phyloP scores from a whole-genome alignment of 345 rosid species.

The Eucalyptus shirleyi region DNA sequence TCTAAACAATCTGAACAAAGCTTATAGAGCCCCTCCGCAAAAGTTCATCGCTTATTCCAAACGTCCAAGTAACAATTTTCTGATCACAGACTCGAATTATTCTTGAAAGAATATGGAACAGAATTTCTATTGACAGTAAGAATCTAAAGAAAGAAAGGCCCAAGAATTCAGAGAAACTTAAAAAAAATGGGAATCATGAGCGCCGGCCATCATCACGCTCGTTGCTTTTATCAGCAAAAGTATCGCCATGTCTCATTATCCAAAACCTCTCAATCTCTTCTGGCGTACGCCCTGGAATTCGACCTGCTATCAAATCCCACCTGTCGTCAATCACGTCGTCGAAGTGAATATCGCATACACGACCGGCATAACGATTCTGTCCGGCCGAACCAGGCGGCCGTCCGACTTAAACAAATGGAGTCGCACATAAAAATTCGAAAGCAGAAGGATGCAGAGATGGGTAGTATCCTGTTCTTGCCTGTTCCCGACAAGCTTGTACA shows the following conservation, averaged over 20 bases:
- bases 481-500: slow-evolving; percentile 57
- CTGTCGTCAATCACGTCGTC: background rate
- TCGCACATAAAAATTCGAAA: background rate
- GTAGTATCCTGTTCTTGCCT: slow-evolving; percentile 13
- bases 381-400: background rate
- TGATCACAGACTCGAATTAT: background rate
- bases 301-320: slow-evolving; percentile 6
- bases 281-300: background rate
- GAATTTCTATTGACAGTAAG: background rate
- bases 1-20: background rate
- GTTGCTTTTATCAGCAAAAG: background rate
- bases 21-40: background rate
- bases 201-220: background rate
- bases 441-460: background rate
- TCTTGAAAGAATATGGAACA: background rate
- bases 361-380: background rate
- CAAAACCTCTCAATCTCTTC: slow-evolving; percentile 4
- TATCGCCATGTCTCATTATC: background rate
- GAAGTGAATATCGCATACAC: background rate
- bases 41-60: background rate
- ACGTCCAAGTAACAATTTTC: background rate
- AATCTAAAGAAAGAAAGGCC: background rate
- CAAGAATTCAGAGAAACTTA: background rate
- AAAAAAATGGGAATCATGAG: background rate
- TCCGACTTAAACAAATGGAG: background rate